phyloP scores from a whole-genome alignment of 1,284 basidiomycete genomes.

The Hymenochaete sp. region DNA sequence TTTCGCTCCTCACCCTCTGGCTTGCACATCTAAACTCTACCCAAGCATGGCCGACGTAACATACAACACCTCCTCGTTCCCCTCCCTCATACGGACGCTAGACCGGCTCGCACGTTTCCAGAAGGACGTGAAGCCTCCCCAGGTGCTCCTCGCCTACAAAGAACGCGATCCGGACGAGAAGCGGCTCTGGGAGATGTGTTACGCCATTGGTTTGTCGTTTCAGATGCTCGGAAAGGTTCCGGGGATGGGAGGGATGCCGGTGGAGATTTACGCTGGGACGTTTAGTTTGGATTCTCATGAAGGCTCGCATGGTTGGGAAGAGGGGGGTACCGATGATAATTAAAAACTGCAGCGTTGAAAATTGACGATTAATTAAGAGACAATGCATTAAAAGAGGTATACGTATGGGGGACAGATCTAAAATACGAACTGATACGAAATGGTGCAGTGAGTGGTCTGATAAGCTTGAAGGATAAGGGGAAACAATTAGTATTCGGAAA shows the following conservation, averaged over 20 bases:
- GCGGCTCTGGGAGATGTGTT: constrained; percentile 57
- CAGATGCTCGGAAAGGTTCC: constrained; percentile 42
- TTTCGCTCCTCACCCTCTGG: not conserved
- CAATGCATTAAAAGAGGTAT: not conserved
- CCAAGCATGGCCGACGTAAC: constrained; percentile 87
- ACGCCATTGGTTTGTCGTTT: constrained; percentile 42
- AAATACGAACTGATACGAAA: no score
- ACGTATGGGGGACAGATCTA: not conserved
- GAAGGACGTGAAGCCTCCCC: constrained; percentile 19
- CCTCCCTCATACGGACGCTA: constrained; percentile 53
- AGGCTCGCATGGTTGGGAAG: not conserved
- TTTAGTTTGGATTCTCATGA: constrained; percentile 2
- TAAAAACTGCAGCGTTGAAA: not conserved
- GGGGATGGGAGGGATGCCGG: constrained; percentile 49
- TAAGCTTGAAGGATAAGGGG: no score
- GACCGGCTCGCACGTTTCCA: constrained; percentile 32
- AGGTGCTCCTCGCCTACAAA: constrained; percentile 71
- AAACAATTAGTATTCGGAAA: no score
- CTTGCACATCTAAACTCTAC: no score
- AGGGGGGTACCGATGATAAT: no score
- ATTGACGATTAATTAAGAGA: no score
- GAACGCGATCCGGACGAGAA: constrained; percentile 70
- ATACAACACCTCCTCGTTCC: constrained; percentile 81
- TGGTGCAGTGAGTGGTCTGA: no score
- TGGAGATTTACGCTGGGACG: constrained; percentile 64